Base-by-base conservation (phyloP, 2,329 filamentous ascomycete genomes). In the Diaporthe eres region DNA sequence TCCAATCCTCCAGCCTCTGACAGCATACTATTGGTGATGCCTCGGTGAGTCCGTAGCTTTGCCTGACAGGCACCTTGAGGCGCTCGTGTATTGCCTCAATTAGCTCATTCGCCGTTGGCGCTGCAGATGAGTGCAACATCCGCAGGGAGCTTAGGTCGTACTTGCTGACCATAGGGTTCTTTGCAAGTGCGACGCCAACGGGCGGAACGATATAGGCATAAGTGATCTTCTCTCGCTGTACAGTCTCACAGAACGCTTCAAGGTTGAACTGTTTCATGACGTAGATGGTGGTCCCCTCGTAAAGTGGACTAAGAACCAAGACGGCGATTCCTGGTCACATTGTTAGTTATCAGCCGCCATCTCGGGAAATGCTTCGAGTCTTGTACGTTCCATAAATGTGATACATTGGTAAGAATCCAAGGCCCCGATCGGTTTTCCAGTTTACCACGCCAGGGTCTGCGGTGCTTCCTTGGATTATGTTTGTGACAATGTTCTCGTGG, bases 31-130 rank as follows among this genome's bases (percentile, higher is more conserved):
- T 93, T 0, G 96, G 95, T 39, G 93, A 93, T 17, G 95, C 97
- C 86, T 98, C 96, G 4, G 92, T 95, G 7, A 98, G 88, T 0
- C 96, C 96, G 81, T 98, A 98, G n/a, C 94, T 95, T 85, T 98
- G 96, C 87, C 98, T 98, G 77, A 98, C 91, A 3, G 93, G 92
- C 28, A 97, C 88, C 67, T 92, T 92, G 75, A 96, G 90, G 13
- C 95, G 91, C 31, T 90, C 84, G 86, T 94, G 94, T 4, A 96
- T 90, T 10, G 91, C 89, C 73, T 95, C 91, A 1, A 96, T 94
- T 1, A 98, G 90, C 77, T 98, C 95, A 12, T 67, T 65, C 17
- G 25, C 42, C 6, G 88, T 79, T 0, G 90, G 90, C 3, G 91
- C 90, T 0, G 90, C 90, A 22, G 90, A 90, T 71, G 85, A 88